These are phyloP conservation scores for Calonectria hongkongensis DNA, from an alignment of 2,329 filamentous ascomycete species.

Conservation along the genomic window DNA sequence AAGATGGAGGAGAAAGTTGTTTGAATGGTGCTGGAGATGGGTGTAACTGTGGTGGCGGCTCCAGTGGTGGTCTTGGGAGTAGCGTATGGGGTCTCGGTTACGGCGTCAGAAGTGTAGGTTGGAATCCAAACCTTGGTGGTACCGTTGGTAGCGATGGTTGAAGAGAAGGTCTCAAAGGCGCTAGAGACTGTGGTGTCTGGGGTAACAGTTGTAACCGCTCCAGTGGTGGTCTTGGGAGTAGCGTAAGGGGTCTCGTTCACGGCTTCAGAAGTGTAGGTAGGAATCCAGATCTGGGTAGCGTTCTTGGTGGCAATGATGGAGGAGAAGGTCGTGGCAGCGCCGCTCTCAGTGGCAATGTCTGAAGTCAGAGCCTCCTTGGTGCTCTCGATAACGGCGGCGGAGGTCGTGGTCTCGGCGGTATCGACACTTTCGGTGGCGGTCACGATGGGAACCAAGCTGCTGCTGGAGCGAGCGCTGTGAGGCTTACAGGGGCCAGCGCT, in stretches of 20 bases:
- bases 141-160: neutral
- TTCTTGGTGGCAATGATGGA: neutral
- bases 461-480: neutral
- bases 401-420: neutral
- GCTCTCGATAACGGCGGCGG: neutral
- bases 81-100: neutral
- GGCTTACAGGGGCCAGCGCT: conserved; percentile 1
- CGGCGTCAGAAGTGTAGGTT: neutral
- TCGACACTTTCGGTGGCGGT: neutral
- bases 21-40: neutral
- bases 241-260: neutral
- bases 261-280: neutral
- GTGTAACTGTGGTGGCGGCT: neutral
- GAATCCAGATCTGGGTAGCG: neutral
- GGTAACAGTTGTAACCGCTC: neutral
- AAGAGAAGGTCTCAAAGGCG: neutral
- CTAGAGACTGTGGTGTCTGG: neutral
- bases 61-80: neutral
- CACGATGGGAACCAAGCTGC: neutral
- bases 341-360: neutral
- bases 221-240: neutral
- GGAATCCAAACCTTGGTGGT: neutral
- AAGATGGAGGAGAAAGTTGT: no score
- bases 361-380: neutral
- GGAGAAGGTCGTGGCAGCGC: neutral